Evolutionary conservation across 2,329 filamentous ascomycete genomes (phyloP), one percentile per base, ranked within the genome.

Genomic region (Diaporthe sp.): DNA sequence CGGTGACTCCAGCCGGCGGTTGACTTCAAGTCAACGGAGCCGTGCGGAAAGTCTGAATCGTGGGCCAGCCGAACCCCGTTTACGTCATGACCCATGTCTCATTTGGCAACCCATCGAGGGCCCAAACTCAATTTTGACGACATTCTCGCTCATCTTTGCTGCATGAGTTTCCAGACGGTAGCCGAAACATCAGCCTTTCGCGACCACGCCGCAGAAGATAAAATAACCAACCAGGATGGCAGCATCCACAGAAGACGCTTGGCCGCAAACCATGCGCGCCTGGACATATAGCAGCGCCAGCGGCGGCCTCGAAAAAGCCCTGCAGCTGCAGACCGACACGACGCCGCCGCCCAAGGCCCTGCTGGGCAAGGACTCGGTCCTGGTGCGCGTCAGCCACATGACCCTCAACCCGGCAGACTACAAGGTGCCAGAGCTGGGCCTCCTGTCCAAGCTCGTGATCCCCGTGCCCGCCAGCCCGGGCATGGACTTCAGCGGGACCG

Each of bases 381-480:
- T 93, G 20, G 84, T 93, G 67, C 83, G 88, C 77, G 88, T 93
- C 10, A 82, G 88, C 75, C 84, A 86, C 74, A 85, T 86, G 37
- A 84, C 88, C 34, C 80, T 93, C 77, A 94, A 93, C 80, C 91
- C 91, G 0, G 89, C 89, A 39, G 92, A 94, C 85, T 90, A 91
- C 86, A 94, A 94, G 82, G 78, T 90, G 2, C 85, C 89, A 13
- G 91, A 93, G 79, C 28, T 84, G 3, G 82, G 87, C 39, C 82
- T 86, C 0, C 73, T 89, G 8, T 81, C 81, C 2, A 83, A 85
- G 5, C 76, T 85, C 31, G 51, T 86, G 1, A 81, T 88, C 65
- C 79, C 82, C 34, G 82, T 81, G 7, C 86, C 87, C 0, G 87
- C 86, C 2, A 85, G 85, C 1, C 89, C 89, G 0, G 87, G 87